Evolutionary conservation across 1,284 basidiomycete species (phyloP).

Genomic region (Austroboletus novae-zelandiae): DNA sequence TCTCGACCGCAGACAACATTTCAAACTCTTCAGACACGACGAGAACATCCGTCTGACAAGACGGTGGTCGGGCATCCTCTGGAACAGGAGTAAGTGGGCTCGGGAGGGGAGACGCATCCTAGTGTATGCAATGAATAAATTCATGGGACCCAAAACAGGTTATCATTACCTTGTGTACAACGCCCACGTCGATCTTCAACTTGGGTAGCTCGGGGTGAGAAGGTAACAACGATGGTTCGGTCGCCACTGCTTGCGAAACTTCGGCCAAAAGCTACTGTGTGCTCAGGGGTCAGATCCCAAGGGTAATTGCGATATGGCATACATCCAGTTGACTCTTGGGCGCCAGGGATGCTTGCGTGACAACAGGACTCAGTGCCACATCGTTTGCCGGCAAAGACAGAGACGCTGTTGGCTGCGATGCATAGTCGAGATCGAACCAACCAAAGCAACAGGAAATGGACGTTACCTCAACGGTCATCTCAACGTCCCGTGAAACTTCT

Average conservation of each 20-base stretch:
- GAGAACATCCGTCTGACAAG: constrained; percentile 20
- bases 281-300: constrained; percentile 19
- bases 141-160: background rate
- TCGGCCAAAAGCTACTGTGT: constrained; percentile 27
- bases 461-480: constrained; percentile 24
- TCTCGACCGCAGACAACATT: constrained; percentile 50
- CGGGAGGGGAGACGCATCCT: constrained; percentile 20
- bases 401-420: constrained; percentile 7
- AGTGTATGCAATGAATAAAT: constrained; percentile 1
- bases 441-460: constrained; percentile 1
- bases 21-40: constrained; percentile 50
- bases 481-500: constrained; percentile 2
- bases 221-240: constrained; percentile 26
- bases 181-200: constrained; percentile 14
- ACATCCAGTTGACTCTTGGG: constrained; percentile 28
- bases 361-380: constrained; percentile 12
- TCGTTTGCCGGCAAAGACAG: constrained; percentile 3
- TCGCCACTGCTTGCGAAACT: constrained; percentile 32
- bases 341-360: constrained; percentile 12
- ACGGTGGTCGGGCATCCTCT: constrained; percentile 7
- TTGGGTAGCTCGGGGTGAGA: constrained; percentile 24
- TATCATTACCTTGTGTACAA: constrained; percentile 10
- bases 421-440: constrained; percentile 1
- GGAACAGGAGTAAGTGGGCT: constrained; percentile 24
- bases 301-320: constrained; percentile 15